Base-by-base conservation (phyloP, 495 filamentous ascomycete genomes). In the Xylaria palmicola region DNA sequence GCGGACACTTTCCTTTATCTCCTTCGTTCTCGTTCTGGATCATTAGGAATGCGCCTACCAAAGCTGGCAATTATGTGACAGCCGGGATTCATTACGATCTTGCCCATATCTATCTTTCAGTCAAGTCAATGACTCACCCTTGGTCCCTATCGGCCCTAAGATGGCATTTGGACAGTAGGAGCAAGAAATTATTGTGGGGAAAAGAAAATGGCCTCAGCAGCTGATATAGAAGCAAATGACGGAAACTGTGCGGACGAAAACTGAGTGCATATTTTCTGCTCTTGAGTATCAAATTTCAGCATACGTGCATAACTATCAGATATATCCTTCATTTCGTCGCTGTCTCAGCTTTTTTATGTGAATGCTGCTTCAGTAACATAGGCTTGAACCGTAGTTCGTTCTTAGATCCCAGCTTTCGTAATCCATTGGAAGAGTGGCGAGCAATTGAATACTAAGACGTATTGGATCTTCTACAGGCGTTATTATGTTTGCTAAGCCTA, bases 21-120 rank as follows among this genome's bases (percentile, higher is more conserved):
- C 37, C 60, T 43, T 44, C 57, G 24, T 56, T 60, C 55, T 50
- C 2, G 44, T 52, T 49, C 36, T 44, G 57, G 47, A 52, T 52
- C 19, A 13, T 44, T 26, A 32, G 44, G 19, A 26, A 32, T 51
- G 15, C 34, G 57, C n/a, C 48, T 60, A 12, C 24, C 8, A n/a
- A 52, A 24, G 26, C 27, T 36, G 57, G 37, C 37, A 29, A 52
- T 26, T 36, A 30, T 59, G 41, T 59, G 48, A 47, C 57, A 52
- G 27, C 22, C 20, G 36, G 48, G 26, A 41, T 19, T 26, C 37
- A 6, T 52, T 27, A 15, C 57, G 37, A 44, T 59, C 24, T 59
- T 41, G 29, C 51, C 51, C 51, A 6, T 24, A 59, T 59, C 36
- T 30, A 41, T 29, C 50, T 49, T 30, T 29, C 30, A 50, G 43